A percentile compares a stretch with the other conserved stretches of the same genome.
Conservation (phyloP, 805 yeast species). For the Candida morakotiae region DNA sequence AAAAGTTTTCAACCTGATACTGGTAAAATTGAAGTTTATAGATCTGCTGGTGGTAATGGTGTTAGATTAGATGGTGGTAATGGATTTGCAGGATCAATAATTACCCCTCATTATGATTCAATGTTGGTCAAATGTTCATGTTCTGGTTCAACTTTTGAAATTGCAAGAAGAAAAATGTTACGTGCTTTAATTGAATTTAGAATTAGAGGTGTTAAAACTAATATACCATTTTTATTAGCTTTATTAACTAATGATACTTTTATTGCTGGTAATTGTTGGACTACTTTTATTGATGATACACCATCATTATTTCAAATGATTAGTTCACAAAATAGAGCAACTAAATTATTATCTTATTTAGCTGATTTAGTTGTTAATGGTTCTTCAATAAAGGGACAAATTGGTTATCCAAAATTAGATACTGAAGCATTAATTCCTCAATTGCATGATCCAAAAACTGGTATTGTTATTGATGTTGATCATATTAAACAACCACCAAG, state of each 20-base stretch:
- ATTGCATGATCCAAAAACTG: slow-evolving; percentile 57
- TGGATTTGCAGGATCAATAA: slow-evolving; percentile 94
- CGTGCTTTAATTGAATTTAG: slow-evolving; percentile 96
- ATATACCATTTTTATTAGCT: slow-evolving; percentile 93
- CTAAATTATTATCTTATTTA: slow-evolving; percentile 82
- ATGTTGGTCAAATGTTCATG: slow-evolving; percentile 97
- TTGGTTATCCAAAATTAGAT: slow-evolving; percentile 81
- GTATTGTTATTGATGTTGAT: slow-evolving; percentile 57
- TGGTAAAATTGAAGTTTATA: slow-evolving; percentile 95
- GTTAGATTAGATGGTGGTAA: slow-evolving; percentile 98
- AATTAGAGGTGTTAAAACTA: slow-evolving; percentile 98
- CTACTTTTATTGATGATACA: slow-evolving; percentile 97
- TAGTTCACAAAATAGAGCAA: slow-evolving; percentile 94
- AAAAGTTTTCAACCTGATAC: slow-evolving; percentile 98
- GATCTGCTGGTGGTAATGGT: slow-evolving; percentile 99
- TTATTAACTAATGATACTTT: slow-evolving; percentile 86
- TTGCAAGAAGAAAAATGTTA: slow-evolving; percentile 95
- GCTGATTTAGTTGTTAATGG: slow-evolving; percentile 97
- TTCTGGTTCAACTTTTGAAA: slow-evolving; percentile 95
- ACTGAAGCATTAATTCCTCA: slow-evolving; percentile 75
- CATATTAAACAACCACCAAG: slow-evolving; percentile 43
- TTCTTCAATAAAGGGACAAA: slow-evolving; percentile 91
- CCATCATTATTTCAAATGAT: slow-evolving; percentile 95
- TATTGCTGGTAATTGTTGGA: slow-evolving; percentile 88
- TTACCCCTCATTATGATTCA: slow-evolving; percentile 96